Evolutionary conservation across 768 basidiomycete species (phyloP), one percentile per base, ranked within the genome.

Genomic region (Pholiota molesta): DNA sequence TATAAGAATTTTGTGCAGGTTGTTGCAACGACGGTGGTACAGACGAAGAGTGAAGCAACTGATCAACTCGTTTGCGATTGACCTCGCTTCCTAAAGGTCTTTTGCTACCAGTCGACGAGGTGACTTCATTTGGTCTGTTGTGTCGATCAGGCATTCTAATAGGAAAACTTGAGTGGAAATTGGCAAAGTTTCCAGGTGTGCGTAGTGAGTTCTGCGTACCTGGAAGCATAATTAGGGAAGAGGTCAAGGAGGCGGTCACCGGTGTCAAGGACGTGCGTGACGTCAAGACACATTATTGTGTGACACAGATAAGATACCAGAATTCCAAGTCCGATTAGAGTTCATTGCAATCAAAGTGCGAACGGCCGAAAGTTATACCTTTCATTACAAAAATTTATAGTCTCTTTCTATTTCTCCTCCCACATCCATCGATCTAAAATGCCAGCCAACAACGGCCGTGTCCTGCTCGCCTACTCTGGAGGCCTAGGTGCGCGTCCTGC

Each of bases 381-480:
- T 44, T 44, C 47, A 49, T 26, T 10, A 49, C 23, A 49, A 37
- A 49, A 23, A 26, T 49, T 49, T 14, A 49, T 21, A 23, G 47
- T 26, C 63, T 49, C 60, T 39, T 51, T 62, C 60, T 23, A 47
- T 59, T 57, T 60, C 60, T 58, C 29, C 53, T 64, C 45, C 55
- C 54, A 8, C 26, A 7, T 28, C 31, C 59, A 37, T 29, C 42
- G 14, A 42, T 54, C 26, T 55, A 73, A 62, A 60, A 87, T 86
- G 84, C 71, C 85, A 62, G 68, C 79, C 51, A 83, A 83, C 71
- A 66, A 76, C 26, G 95, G 95, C 66, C 95, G 95, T 73, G 95
- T 99, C 69, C 83, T 99, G 59, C 84, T 99, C 66, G 97, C 97
- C 21, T 99, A 99, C 81, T 99, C 97, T 71, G 97, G 97, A 66